Evolutionary conservation across 2,329 filamentous ascomycete genomes (phyloP), one percentile per base, ranked within the genome.

Genomic region (Fusarium illudens): DNA sequence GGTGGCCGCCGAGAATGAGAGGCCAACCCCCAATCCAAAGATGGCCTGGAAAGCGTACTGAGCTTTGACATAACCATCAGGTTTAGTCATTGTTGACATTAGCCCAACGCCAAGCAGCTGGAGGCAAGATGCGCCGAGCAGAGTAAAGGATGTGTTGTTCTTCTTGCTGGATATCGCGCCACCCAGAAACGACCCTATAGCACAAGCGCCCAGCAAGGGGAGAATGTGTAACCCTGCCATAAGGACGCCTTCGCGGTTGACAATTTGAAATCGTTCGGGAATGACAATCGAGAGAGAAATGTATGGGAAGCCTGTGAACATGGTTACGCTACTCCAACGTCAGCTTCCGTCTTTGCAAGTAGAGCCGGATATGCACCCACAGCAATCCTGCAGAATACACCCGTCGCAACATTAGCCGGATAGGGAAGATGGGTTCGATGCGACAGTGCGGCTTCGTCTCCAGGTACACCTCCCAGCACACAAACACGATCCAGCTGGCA

Each of bases 201-300:
- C 86, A 33, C 85, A 87, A 3, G 84, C 78, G 2, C 84, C 84
- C 1, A 89, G 81, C 78, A 90, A 81, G 0, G 88, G 87, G 13
- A 90, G 78, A 6, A 89, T 79, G 44, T 87, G 84, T 4, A 89
- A 73, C 5, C 87, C 87, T 0, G 87, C 86, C 71, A 82, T 81
- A 22, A 89, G 79, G 0, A 85, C 81, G 30, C 77, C 81, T 50
- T 88, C 81, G 6, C 78, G 79, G 64, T 88, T 85, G 54, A 89
- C 83, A 34, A 89, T 84, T 63, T 90, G 87, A 51, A 89, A 87
- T 7, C 86, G 79, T 66, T 90, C 85, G 1, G 88, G 87, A 5
- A 90, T 81, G 30, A 84, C 82, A 58, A 89, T 83, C 12, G 86
- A 83, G n/a, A 88, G 80, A 5, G 85, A 79, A 20, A 90, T 83